Percentiles rank a stretch among this genome's conserved stretches.
Evolutionary conservation across 2,329 filamentous ascomycete genomes (phyloP).

Genomic region (Biscogniauxia mediterranea): DNA sequence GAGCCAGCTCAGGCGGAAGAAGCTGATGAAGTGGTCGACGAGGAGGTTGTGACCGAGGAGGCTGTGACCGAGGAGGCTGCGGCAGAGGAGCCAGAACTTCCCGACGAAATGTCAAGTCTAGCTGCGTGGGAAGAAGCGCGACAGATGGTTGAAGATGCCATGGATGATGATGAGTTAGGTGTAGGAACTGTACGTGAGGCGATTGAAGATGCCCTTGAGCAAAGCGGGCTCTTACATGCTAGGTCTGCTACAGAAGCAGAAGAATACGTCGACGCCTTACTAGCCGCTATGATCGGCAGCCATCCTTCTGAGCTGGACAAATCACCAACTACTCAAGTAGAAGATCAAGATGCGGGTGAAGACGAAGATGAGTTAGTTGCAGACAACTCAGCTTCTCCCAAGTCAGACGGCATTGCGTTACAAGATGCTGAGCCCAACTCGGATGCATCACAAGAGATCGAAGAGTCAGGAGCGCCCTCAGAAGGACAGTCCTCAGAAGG

Average conservation of each 20-base stretch:
- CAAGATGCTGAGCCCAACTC: background rate
- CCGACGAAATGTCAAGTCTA: conserved; percentile 33
- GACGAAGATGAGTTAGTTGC: conserved; percentile 5
- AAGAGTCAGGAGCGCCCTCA: background rate
- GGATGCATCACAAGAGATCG: background rate
- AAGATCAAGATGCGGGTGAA: background rate
- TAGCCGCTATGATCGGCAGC: conserved; percentile 44
- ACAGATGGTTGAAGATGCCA: conserved; percentile 53
- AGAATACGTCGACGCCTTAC: conserved; percentile 49
- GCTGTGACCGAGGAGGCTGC: conserved; percentile 20
- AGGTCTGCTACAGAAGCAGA: conserved; percentile 46
- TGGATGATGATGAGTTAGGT: conserved; percentile 56
- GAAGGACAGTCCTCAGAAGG: too few species aligned
- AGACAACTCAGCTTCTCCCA: conserved; percentile 5
- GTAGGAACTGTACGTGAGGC: conserved; percentile 51
- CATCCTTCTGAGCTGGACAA: background rate
- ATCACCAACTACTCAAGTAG: conserved; percentile 12
- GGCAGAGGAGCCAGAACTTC: conserved; percentile 24
- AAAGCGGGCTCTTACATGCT: conserved; percentile 50
- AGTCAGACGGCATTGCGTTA: background rate
- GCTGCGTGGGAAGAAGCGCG: conserved; percentile 55
- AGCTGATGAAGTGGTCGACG: conserved; percentile 24
- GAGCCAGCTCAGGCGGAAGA: conserved; percentile 22
- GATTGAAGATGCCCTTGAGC: conserved; percentile 53
- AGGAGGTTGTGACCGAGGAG: conserved; percentile 23